phyloP scores from a whole-genome alignment of 208 protist species.

The Angomonas ambiguus region DNA sequence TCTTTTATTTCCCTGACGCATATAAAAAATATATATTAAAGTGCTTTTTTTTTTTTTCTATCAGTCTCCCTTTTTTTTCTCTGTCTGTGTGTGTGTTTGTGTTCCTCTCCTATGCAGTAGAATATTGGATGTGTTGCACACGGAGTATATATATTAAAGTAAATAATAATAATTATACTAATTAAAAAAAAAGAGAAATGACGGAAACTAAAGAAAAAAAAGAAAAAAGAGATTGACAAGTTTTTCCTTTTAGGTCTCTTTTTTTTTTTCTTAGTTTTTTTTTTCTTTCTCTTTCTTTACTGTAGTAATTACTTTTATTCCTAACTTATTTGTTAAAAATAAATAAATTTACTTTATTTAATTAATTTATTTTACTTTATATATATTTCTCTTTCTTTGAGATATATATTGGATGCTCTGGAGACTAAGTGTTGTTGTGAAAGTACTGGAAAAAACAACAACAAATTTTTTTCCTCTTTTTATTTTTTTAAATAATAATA shows the following conservation, averaged over 20 bases:
- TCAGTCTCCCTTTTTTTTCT: slow-evolving; percentile 2
- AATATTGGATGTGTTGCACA: no score
- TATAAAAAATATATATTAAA: slow-evolving; percentile 1
- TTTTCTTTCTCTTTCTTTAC: slow-evolving; percentile 11
- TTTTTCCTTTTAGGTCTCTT: neutral
- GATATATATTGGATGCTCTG: slow-evolving; percentile 4
- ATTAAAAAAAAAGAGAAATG: neutral
- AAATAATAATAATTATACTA: neutral
- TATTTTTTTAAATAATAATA: no score
- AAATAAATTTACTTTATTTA: no score
- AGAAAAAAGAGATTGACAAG: no score
- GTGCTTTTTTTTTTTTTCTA: slow-evolving; percentile 18
- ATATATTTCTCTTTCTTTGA: no score
- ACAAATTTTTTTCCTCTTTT: slow-evolving; percentile 7
- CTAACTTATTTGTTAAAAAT: no score
- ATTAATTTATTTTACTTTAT: no score
- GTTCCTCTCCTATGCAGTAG: no score
- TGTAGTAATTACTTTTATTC: neutral
- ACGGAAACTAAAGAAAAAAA: no score
- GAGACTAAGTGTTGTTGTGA: neutral
- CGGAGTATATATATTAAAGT: no score
- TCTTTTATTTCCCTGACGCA: neutral
- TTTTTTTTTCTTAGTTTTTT: slow-evolving; percentile 3
- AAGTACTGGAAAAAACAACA: neutral
- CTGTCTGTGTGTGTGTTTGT: no score